Conservation (phyloP, 345 rosid species). For the Citrus hindsii region DNA sequence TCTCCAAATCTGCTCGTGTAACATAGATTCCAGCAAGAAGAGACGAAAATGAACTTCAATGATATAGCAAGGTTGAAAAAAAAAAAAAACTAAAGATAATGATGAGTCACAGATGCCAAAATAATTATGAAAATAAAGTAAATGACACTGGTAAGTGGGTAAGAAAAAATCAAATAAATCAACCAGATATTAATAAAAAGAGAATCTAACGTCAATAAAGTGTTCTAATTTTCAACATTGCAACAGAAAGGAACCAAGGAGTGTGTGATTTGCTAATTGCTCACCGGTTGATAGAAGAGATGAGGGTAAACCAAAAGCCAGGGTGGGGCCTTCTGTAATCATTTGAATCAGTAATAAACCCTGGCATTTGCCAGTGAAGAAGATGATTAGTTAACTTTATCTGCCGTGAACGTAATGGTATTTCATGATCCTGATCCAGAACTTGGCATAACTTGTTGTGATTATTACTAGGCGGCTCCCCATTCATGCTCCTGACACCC, state of each 20-base stretch:
- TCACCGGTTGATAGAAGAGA: constrained; percentile 31
- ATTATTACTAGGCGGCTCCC: constrained; percentile 6
- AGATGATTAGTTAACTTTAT: constrained; percentile 1
- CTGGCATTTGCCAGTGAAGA: constrained; percentile 18
- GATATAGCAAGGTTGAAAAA: background rate
- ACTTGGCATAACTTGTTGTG: background rate
- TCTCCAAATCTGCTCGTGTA: constrained; percentile 27
- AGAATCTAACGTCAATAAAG: too few species aligned
- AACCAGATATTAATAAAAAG: too few species aligned
- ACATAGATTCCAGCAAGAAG: background rate
- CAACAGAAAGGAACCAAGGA: background rate
- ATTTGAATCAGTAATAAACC: constrained; percentile 19
- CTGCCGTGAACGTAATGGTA: constrained; percentile 13
- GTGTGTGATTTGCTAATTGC: constrained; percentile 2
- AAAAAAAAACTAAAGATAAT: background rate
- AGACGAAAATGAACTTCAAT: background rate
- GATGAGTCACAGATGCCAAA: background rate
- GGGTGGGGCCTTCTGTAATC: constrained; percentile 27
- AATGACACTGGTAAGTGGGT: background rate
- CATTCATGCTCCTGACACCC: background rate
- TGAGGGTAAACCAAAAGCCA: constrained; percentile 40
- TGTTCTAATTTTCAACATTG: too few species aligned
- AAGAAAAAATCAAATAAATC: too few species aligned
- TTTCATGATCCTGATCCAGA: constrained; percentile 7
- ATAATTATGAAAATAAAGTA: background rate